Evolutionary conservation across 768 basidiomycete species (phyloP).

Genomic region (Trametes cubensis): DNA sequence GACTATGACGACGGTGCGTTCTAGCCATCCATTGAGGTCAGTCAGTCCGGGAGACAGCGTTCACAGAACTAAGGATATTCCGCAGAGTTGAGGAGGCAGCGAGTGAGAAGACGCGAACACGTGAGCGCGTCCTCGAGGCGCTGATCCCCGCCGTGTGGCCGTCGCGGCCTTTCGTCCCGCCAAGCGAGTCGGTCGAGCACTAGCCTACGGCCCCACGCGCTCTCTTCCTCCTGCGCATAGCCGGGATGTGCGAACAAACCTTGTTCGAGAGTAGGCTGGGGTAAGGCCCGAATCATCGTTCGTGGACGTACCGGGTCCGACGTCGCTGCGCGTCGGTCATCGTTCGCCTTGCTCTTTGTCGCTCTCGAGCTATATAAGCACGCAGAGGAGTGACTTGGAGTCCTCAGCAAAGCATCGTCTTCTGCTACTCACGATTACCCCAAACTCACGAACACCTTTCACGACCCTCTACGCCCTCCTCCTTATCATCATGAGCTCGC

Average conservation of each 20-base stretch:
- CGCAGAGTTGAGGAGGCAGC: too few species aligned
- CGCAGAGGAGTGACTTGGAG: neutral
- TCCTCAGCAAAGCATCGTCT: conserved; percentile 6
- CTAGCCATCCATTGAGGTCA: too few species aligned
- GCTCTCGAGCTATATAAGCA: neutral
- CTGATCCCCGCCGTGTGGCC: neutral
- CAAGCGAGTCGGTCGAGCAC: too few species aligned
- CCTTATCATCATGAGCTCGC: conserved; percentile 15
- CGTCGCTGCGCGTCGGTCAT: neutral
- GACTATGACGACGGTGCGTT: too few species aligned
- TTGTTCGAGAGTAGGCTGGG: too few species aligned
- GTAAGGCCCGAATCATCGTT: neutral
- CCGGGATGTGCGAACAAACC: neutral
- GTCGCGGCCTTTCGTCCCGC: too few species aligned
- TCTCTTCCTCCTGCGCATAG: neutral
- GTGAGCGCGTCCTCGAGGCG: neutral
- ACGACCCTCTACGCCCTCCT: conserved; percentile 3
- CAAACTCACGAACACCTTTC: conserved; percentile 1
- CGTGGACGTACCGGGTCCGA: neutral
- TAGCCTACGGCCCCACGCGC: neutral
- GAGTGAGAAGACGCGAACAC: neutral
- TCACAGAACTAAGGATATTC: too few species aligned
- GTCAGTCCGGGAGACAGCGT: too few species aligned
- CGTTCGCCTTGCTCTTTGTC: neutral
- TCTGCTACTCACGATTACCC: neutral